Conservation (phyloP, 345 rosid species). For the Zanthoxylum bungeanum region DNA sequence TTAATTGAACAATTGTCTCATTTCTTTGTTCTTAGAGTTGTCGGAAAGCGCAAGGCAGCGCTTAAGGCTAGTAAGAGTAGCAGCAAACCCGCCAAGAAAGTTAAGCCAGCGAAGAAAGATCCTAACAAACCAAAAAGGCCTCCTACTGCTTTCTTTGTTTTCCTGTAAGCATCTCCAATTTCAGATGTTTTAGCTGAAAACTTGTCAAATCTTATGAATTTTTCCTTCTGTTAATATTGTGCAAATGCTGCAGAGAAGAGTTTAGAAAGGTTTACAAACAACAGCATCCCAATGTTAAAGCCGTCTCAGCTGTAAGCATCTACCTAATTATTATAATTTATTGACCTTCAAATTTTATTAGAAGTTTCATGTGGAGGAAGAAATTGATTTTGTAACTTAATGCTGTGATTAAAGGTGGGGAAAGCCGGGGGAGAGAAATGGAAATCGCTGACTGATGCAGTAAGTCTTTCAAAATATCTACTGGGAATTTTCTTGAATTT, state of each 20-base stretch:
- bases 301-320: conserved; percentile 49
- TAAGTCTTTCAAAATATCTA: conserved; percentile 19
- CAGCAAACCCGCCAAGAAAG: conserved; percentile 34
- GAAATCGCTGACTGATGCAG: conserved; percentile 42
- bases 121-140: conserved; percentile 78
- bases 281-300: conserved; percentile 44
- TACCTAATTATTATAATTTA: neutral
- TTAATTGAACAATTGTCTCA: neutral
- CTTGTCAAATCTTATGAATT: neutral
- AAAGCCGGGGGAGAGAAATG: conserved; percentile 59
- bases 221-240: neutral
- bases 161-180: conserved; percentile 41
- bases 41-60: conserved; percentile 63
- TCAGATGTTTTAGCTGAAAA: neutral
- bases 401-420: conserved; percentile 42
- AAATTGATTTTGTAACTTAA: conserved; percentile 6
- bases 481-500: neutral
- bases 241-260: conserved; percentile 42
- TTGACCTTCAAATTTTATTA: neutral
- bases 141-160: conserved; percentile 74
- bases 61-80: conserved; percentile 29
- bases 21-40: conserved; percentile 32
- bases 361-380: neutral
- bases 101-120: conserved; percentile 46
- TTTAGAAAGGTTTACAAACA: conserved; percentile 44